A percentile compares a stretch with the other conserved stretches of the same genome.
Evolutionary conservation across 2,329 filamentous ascomycete genomes (phyloP).

Genomic region (Ascosphaera acerosa): DNA sequence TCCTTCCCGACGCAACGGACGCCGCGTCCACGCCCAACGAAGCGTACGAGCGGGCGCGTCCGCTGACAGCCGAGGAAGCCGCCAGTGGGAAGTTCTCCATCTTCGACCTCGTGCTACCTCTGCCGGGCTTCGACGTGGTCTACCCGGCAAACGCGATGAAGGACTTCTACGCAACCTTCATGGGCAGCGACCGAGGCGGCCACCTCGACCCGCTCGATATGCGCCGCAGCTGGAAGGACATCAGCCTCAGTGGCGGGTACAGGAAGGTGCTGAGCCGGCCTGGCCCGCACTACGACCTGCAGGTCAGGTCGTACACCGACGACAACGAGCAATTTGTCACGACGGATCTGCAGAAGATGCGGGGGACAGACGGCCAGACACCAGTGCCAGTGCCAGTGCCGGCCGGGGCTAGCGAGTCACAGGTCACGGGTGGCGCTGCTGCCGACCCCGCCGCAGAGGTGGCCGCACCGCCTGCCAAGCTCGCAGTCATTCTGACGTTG

Average conservation of each 20-base stretch:
- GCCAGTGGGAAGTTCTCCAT: constrained; percentile 51
- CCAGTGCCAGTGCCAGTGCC: too few relatives aligned
- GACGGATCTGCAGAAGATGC: constrained; percentile 55
- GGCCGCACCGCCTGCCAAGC: too few relatives aligned
- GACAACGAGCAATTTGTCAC: constrained; percentile 63
- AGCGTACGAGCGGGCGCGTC: constrained; percentile 41
- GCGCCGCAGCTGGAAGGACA: constrained; percentile 63
- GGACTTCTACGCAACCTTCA: constrained; percentile 65
- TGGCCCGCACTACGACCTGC: constrained; percentile 34
- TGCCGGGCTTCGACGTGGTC: constrained; percentile 71
- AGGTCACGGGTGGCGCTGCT: constrained; percentile 3
- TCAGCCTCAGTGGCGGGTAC: constrained; percentile 72
- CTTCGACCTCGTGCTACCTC: constrained; percentile 71
- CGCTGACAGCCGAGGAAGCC: constrained; percentile 53
- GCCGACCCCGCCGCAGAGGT: constrained; percentile 8
- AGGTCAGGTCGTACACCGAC: constrained; percentile 39
- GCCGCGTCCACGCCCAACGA: constrained; percentile 28
- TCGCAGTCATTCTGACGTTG: constrained; percentile 47
- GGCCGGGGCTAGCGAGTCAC: constrained; percentile 8
- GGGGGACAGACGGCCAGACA: constrained; percentile 17
- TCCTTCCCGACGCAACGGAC: constrained; percentile 33
- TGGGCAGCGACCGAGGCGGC: constrained; percentile 56
- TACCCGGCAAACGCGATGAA: constrained; percentile 70
- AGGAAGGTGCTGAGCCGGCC: constrained; percentile 58
- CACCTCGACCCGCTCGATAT: constrained; percentile 61